phyloP scores from a whole-genome alignment of 2,329 filamentous ascomycete species.

The Cryoendolithus antarcticus region DNA sequence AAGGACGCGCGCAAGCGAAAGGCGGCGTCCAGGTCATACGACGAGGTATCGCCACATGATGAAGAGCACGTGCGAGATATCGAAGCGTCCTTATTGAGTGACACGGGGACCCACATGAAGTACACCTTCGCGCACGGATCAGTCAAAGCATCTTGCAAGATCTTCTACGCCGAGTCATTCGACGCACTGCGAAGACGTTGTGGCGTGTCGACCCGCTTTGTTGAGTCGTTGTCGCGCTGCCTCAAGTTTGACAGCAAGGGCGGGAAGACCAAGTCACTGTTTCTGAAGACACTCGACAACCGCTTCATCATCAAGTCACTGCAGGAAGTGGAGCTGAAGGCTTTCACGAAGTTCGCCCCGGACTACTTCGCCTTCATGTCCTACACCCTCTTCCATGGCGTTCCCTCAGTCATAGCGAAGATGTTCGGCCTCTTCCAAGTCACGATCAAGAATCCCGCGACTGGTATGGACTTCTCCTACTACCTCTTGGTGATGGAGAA shows the following conservation, averaged over 20 bases:
- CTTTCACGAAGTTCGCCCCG: slow-evolving; percentile 89
- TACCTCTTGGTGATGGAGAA: slow-evolving; percentile 96
- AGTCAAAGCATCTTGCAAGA: slow-evolving; percentile 95
- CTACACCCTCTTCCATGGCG: slow-evolving; percentile 79
- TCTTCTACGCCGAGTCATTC: slow-evolving; percentile 97
- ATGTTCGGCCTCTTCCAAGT: slow-evolving; percentile 99
- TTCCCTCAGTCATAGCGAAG: slow-evolving; percentile 94
- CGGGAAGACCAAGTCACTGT: slow-evolving; percentile 94
- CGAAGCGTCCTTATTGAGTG: slow-evolving; percentile 71
- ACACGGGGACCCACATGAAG: slow-evolving; percentile 84
- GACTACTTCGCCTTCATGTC: slow-evolving; percentile 98
- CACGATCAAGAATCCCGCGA: slow-evolving; percentile 86
- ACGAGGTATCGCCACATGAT: slow-evolving; percentile 16
- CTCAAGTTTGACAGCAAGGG: slow-evolving; percentile 97
- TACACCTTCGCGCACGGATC: slow-evolving; percentile 90
- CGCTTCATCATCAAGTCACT: slow-evolving; percentile 86
- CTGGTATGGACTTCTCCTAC: slow-evolving; percentile 85
- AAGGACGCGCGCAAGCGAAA: slow-evolving; percentile 14
- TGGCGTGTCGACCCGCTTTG: slow-evolving; percentile 81
- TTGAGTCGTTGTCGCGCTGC: slow-evolving; percentile 89
- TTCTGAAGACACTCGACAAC: slow-evolving; percentile 91
- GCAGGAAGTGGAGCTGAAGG: slow-evolving; percentile 80
- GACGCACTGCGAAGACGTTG: slow-evolving; percentile 89
- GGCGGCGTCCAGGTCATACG: slow-evolving; percentile 12
- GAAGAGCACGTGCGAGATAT: slow-evolving; percentile 56